Evolutionary conservation across 2,329 filamentous ascomycete species (phyloP), one percentile per base, ranked within the genome.

Genomic region (Ambrosiella beaveri): DNA sequence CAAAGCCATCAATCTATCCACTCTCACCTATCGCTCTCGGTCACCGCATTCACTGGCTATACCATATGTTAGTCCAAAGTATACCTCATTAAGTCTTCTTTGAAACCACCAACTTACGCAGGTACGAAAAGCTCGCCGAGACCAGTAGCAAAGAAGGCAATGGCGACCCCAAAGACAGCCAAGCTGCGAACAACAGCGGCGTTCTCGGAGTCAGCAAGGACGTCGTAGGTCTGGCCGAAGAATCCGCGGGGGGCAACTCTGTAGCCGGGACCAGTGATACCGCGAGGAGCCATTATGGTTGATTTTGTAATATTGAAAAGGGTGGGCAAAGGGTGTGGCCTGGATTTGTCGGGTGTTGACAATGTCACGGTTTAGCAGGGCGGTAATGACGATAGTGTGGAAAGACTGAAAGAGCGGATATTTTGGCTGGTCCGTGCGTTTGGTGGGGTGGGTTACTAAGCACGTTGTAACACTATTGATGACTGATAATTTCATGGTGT

Each of bases 131-230:
- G 72, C 67, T 86, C 83, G 69, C 79, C 59, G n/a, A 61, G 47
- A 2, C 59, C 59, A 71, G 81, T 85, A 59, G 80, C 75, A 63
- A 86, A 74, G 69, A 86, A 81, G 41, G 81, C 76, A 57, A 86
- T 76, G 49, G 81, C 81, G 63, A 73, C 82, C 58, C 81, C 82
- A 66, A 86, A 86, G 64, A 85, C 68, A 62, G 79, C 74, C 63
- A 86, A 71, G 66, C 82, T 85, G 65, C 80, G 77, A 61, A 86
- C 82, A 59, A 86, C 77, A 59, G 81, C 77, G 54, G 80, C 76
- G 70, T 87, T 86, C 66, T 87, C 84, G 39, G 82, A 70, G 36
- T 78, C 77, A 58, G 81, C 85, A 65, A 86, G 66, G 63, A 79
- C 73, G 61, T 77, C 74, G 69, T 85, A 86, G 63, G 78, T 74